Evolutionary conservation across 1,139 yeast genomes (phyloP), one percentile per base, ranked within the genome.

Genomic region (Ashbya aceris): DNA sequence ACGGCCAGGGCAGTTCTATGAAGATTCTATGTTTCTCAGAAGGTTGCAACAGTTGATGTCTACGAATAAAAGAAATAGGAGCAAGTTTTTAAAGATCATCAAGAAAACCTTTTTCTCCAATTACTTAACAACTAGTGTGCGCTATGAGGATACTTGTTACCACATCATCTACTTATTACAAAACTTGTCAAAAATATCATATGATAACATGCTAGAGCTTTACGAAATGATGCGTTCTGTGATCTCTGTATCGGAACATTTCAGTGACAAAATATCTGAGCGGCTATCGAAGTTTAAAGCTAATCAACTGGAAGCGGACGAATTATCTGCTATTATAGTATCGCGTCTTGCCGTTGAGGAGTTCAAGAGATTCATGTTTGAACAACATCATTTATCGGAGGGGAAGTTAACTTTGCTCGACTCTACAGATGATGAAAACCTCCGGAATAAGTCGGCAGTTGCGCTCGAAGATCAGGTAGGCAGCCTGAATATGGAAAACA

Each of bases 171-270:
- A 54, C 40, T 29, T 58, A n/a, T 36, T 49, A 9, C 31, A 45
- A 8, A 60, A 58, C 39, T 36, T 59, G 20, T 35, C 55, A 2
- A 41, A 41, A 5, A 10, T 58, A n/a, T 39, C 40, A 8, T 56
- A 51, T 32, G 44, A 41, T 2, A 42, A 51, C 23, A 56, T 53
- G 32, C 44, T 36, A 37, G 61, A 55, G 8, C 33, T 58, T 11
- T 40, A 51, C 9, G 38, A 32, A 1, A 28, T 58, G 1, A 36
- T 53, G 29, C 53, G 48, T 36, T 35, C 38, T n/a, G 38, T 58
- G 4, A 62, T 57, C 34, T 58, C 56, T 30, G 30, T 53, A 3
- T 48, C 49, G 13, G 62, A 56, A 32, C 23, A 45, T 4, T 48
- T 55, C 12, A 40, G 48, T 10, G 61, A 56, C 30, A 44, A 39